Evolutionary conservation across 257 asterid species (phyloP), one percentile per base, ranked within the genome.

Genomic region (Gynochthodes officinalis): DNA sequence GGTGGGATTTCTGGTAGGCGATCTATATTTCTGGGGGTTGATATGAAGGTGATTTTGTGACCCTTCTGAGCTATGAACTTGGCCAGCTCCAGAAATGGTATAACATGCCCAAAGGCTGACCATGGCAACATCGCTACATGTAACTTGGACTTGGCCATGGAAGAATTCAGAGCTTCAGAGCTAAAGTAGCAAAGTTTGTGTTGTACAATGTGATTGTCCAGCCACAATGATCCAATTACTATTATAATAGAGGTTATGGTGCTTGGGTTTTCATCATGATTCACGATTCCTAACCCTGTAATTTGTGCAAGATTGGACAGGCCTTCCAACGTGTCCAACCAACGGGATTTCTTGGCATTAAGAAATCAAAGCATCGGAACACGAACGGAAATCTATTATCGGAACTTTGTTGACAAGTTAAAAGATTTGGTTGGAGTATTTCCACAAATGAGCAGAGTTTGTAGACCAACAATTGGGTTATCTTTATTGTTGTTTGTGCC

Each of bases 1-100:
- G 79, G 71, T 10, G 80, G 82, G 14, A 74, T 55, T 71, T 77
- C 64, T 1, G 82, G 82, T 28, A 83, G 68, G 52, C 84, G 82
- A 5, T 73, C 61, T 0, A 78, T 74, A 73, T 78, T 74, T 16
- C 52, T 55, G 0, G 76, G 76, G 49, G 82, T 78, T 66, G 73
- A 69, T 14, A 74, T 25, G 64, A 79, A 64, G 60, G 82, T 62
- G 50, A 79, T 50, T 54, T 28, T 59, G 65, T 54, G 70, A 33
- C 76, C 79, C 23, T 63, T 68, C 15, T 46, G 39, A 27, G 76
- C 76, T 54, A 76, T 28, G 61, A 67, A 64, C 63, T 70, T 70
- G 50, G 76, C 19, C 0, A 76, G 61, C 23, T 76, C 76, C 0
- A 76, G 65, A 23, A 40, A 76, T 28, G 75, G 80, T 32, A 70